These are phyloP conservation scores for Crinitomyces ghanaensis DNA, from an alignment of 805 yeast species.

Conservation along the genomic window DNA sequence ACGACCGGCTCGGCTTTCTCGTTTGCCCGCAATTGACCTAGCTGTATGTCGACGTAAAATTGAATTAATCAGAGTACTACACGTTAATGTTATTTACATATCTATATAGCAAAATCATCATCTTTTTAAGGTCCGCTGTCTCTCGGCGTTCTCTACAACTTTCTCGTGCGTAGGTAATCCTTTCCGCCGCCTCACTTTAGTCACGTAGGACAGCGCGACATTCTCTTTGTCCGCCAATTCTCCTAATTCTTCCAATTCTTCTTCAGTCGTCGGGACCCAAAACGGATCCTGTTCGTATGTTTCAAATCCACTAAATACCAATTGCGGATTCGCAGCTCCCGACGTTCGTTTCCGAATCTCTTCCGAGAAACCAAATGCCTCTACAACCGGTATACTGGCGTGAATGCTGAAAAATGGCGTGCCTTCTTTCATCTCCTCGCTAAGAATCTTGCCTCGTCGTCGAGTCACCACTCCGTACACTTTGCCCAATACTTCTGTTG, in stretches of 20 bases:
- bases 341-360: conserved; percentile 87
- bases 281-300: conserved; percentile 86
- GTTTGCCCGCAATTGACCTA: no score
- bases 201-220: conserved; percentile 79
- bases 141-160: conserved; percentile 84
- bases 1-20: no score
- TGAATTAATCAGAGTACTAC: no score
- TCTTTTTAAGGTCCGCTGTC: conserved; percentile 63
- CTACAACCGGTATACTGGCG: conserved; percentile 83
- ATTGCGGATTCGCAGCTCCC: conserved; percentile 95
- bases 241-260: conserved; percentile 87
- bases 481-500: conserved; percentile 88
- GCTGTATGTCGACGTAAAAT: no score
- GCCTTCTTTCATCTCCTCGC: conserved; percentile 97
- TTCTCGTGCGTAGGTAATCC: conserved; percentile 86
- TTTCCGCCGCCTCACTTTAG: conserved; percentile 67
- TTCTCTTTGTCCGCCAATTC: conserved; percentile 88
- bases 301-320: conserved; percentile 82
- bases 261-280: conserved; percentile 98
- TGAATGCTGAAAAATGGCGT: conserved; percentile 87
- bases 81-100: no score
- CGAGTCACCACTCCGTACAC: conserved; percentile 90
- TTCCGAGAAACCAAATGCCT: conserved; percentile 93
- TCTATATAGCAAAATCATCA: no score
- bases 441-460: conserved; percentile 70